phyloP scores from a whole-genome alignment of 768 basidiomycete genomes.

The Rhodosporidiobolus sp. region DNA sequence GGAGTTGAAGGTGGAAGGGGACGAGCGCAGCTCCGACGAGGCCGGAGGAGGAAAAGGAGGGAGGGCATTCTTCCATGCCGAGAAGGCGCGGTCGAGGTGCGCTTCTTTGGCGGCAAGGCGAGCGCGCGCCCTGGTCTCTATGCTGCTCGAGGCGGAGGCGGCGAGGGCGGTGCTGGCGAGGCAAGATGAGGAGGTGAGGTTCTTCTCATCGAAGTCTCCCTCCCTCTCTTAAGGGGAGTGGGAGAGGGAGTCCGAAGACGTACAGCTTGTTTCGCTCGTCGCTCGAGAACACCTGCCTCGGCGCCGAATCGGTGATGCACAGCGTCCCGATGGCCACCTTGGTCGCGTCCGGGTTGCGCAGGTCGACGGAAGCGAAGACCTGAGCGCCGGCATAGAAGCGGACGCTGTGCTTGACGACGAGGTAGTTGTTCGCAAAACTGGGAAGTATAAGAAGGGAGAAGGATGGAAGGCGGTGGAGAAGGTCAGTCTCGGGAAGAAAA shows the following conservation, averaged over 20 bases:
- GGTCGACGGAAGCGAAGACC: background rate
- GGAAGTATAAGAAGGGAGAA: background rate
- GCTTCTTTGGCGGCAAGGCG: background rate
- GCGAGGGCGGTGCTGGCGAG: background rate
- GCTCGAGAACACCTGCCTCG: background rate
- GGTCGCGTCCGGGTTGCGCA: background rate
- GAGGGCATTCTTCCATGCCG: background rate
- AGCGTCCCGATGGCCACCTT: constrained; percentile 1
- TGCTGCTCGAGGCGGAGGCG: background rate
- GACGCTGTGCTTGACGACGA: background rate
- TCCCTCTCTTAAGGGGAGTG: too few relatives aligned
- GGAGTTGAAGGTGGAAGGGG: background rate
- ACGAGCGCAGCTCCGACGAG: background rate
- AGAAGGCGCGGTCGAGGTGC: background rate
- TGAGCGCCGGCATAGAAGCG: constrained; percentile 8
- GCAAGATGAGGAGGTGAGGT: background rate
- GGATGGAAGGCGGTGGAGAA: too few relatives aligned
- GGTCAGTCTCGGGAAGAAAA: too few relatives aligned
- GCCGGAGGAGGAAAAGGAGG: background rate
- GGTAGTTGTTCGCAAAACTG: background rate
- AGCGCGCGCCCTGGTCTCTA: background rate
- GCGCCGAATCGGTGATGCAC: background rate
- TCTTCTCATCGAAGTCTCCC: background rate
- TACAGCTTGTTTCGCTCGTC: background rate
- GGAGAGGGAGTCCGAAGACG: too few relatives aligned